phyloP scores from a whole-genome alignment of 139 green algal genomes.

The Marvania coccoides region DNA sequence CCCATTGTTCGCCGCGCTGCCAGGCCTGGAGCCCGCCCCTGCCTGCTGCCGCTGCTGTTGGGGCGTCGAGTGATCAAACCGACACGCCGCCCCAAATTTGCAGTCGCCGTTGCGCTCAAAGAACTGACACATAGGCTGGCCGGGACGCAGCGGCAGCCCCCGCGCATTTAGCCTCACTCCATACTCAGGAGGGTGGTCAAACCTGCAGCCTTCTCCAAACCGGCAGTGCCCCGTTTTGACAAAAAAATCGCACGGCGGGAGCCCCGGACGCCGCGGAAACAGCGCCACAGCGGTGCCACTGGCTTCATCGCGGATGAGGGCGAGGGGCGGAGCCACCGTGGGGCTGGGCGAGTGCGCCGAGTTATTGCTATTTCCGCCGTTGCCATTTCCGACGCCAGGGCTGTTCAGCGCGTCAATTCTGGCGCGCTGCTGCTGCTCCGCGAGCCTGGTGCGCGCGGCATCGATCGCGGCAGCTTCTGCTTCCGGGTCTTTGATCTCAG shows the following conservation, averaged over 20 bases:
- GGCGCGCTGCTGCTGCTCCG: too few species aligned
- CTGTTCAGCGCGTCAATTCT: too few species aligned
- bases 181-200: slow-evolving; percentile 75
- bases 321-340: background rate
- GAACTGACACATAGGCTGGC: slow-evolving; percentile 67
- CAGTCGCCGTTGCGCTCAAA: slow-evolving; percentile 77
- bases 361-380: too few species aligned
- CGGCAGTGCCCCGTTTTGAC: slow-evolving; percentile 82
- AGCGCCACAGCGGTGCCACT: slow-evolving; percentile 1
- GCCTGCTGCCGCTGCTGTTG: too few species aligned
- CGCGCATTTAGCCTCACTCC: slow-evolving; percentile 50
- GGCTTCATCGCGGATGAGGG: background rate
- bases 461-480: background rate
- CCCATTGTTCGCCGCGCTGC: too few species aligned
- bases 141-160: slow-evolving; percentile 60
- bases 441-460: background rate
- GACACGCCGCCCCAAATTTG: slow-evolving; percentile 86
- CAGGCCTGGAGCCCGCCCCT: too few species aligned
- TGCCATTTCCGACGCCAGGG: too few species aligned
- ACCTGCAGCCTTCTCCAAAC: slow-evolving; percentile 75
- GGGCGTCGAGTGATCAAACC: slow-evolving; percentile 90
- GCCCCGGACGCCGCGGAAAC: slow-evolving; percentile 59
- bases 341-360: too few species aligned
- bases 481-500: background rate
- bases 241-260: slow-evolving; percentile 81